Percentiles rank a stretch among this genome's conserved stretches.
Conservation (phyloP, 805 yeast species). For the Zygoascus ofunaensis region DNA sequence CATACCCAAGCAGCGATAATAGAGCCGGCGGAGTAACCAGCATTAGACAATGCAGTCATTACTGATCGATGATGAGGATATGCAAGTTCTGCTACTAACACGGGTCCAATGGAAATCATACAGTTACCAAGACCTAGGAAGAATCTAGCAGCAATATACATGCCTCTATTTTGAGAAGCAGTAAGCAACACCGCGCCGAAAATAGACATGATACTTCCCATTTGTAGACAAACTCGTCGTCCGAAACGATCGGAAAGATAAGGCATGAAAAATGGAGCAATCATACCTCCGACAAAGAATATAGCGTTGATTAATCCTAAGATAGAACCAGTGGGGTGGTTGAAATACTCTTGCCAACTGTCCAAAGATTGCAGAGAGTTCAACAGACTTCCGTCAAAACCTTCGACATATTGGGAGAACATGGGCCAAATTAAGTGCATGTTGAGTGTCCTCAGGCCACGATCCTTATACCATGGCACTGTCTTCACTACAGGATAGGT, state of each 20-base stretch:
- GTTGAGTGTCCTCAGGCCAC: slow-evolving; percentile 5
- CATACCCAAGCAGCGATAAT: slow-evolving; percentile 69
- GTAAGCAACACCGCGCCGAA: slow-evolving; percentile 49
- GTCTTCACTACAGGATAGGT: too few species aligned
- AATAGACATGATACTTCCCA: slow-evolving; percentile 46
- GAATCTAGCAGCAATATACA: slow-evolving; percentile 59
- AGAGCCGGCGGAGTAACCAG: slow-evolving; percentile 60
- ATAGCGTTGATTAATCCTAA: slow-evolving; percentile 9
- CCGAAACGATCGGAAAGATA: slow-evolving; percentile 50
- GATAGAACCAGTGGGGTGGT: slow-evolving; percentile 9
- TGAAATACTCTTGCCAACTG: slow-evolving; percentile 8
- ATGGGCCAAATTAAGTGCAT: slow-evolving; percentile 3
- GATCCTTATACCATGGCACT: slow-evolving; percentile 4
- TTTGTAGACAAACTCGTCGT: slow-evolving; percentile 48
- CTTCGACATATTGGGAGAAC: slow-evolving; percentile 5
- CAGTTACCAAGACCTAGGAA: slow-evolving; percentile 64
- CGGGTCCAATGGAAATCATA: slow-evolving; percentile 66
- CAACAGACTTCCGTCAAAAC: slow-evolving; percentile 12
- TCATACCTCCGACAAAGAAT: slow-evolving; percentile 20
- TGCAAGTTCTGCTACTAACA: slow-evolving; percentile 67
- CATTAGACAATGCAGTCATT: slow-evolving; percentile 55
- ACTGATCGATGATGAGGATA: slow-evolving; percentile 53
- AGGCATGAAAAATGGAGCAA: slow-evolving; percentile 35
- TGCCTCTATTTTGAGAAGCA: slow-evolving; percentile 41
- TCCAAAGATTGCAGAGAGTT: slow-evolving; percentile 18